Evolutionary conservation across 306 rosid genomes (phyloP).

Genomic region (Malus orientalis): DNA sequence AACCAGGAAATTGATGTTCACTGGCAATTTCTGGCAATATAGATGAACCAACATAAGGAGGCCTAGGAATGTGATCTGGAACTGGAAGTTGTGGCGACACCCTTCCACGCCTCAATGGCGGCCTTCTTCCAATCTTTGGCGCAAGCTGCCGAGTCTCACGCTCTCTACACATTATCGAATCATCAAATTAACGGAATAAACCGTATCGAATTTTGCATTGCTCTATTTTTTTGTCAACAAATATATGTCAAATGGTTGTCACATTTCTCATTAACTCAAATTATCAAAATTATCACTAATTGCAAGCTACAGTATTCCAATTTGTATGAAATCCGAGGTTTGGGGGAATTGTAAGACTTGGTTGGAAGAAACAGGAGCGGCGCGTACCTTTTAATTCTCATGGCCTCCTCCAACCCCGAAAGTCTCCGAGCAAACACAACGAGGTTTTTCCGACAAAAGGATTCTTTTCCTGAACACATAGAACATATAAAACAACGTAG

Average conservation of each 20-base stretch:
- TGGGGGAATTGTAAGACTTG: not conserved
- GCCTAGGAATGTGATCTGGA: slow-evolving; percentile 75
- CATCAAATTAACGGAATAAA: not conserved
- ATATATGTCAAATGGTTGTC: not conserved
- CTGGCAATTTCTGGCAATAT: slow-evolving; percentile 64
- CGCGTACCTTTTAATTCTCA: slow-evolving; percentile 58
- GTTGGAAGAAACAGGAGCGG: not conserved
- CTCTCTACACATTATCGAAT: slow-evolving; percentile 41
- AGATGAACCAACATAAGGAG: slow-evolving; percentile 74
- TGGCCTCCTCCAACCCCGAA: slow-evolving; percentile 75
- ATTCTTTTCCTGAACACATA: slow-evolving; percentile 27
- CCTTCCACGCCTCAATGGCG: slow-evolving; percentile 67
- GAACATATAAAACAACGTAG: not conserved
- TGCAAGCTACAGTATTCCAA: not conserved
- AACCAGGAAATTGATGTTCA: slow-evolving; percentile 68
- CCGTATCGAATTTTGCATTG: not conserved
- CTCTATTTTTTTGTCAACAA: not conserved
- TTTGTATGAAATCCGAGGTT: not conserved
- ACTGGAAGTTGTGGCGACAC: slow-evolving; percentile 74
- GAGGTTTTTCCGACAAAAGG: slow-evolving; percentile 26
- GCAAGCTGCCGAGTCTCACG: slow-evolving; percentile 40
- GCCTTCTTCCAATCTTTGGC: slow-evolving; percentile 37
- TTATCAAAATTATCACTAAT: too few relatives aligned
- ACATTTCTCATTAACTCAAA: not conserved
- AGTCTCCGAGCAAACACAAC: slow-evolving; percentile 45